Percentiles rank a stretch among this genome's conserved stretches.
These are phyloP conservation scores for Elongisporangium senticosum DNA, from an alignment of 352 stramenopile species.

Conservation along the genomic window DNA sequence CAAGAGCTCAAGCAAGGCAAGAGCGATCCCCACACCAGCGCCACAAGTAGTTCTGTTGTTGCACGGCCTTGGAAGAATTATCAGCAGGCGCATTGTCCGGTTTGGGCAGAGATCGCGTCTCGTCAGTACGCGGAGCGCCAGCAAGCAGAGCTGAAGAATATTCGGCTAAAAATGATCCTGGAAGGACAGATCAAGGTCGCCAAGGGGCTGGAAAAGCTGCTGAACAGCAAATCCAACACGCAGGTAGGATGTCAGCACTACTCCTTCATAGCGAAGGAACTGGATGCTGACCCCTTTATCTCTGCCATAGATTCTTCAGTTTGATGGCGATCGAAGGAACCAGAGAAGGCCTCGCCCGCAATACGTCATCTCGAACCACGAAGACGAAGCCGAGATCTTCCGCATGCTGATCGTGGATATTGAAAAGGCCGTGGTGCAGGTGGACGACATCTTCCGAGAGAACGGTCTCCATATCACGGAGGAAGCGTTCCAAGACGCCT, in stretches of 20 bases:
- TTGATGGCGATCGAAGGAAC: too few relatives aligned
- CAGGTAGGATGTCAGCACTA: not conserved
- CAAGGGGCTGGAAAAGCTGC: constrained; percentile 15
- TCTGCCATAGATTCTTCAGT: too few relatives aligned
- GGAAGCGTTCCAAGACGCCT: constrained; percentile 20
- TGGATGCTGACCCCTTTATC: too few relatives aligned
- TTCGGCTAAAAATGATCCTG: constrained; percentile 31
- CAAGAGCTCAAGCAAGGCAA: constrained; percentile 14
- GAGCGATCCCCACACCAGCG: constrained; percentile 17
- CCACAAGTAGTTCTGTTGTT: too few relatives aligned
- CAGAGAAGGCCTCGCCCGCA: too few relatives aligned
- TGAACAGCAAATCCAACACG: constrained; percentile 8
- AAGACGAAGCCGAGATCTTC: constrained; percentile 20
- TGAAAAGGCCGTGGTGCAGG: constrained; percentile 19
- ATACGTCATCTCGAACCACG: not conserved
- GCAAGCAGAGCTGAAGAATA: constrained; percentile 52
- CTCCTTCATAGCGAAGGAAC: too few relatives aligned
- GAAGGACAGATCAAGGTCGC: constrained; percentile 20
- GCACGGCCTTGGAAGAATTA: too few relatives aligned
- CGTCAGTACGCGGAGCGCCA: constrained; percentile 34
- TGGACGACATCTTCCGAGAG: constrained; percentile 26
- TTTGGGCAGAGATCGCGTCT: constrained; percentile 37
- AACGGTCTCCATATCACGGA: constrained; percentile 26
- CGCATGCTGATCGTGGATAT: constrained; percentile 24
- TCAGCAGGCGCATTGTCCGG: not conserved